phyloP scores from a whole-genome alignment of 2,329 filamentous ascomycete species.

The Sordariomycetes sp. region DNA sequence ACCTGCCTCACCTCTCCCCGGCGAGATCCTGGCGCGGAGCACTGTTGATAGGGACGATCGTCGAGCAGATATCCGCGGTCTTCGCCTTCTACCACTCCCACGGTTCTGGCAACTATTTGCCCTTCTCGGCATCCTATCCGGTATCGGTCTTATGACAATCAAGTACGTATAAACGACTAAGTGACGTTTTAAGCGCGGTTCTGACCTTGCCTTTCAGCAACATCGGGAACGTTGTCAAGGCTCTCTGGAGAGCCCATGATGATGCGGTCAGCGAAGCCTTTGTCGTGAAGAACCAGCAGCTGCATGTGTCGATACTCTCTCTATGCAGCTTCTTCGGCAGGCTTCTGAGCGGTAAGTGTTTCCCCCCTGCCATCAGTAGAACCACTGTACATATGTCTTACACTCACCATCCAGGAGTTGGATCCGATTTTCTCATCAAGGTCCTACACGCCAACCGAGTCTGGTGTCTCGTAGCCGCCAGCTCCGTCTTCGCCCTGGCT shows the following conservation, averaged over 20 bases:
- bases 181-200: not conserved
- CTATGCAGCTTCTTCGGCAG: slow-evolving; percentile 76
- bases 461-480: slow-evolving; percentile 78
- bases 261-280: slow-evolving; percentile 57
- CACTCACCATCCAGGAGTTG: slow-evolving; percentile 45
- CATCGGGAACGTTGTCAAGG: slow-evolving; percentile 80
- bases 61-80: slow-evolving; percentile 81
- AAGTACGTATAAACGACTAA: slow-evolving; percentile 53
- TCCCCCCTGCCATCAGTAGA: not conserved
- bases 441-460: slow-evolving; percentile 66
- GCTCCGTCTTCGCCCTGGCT: slow-evolving; percentile 63
- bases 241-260: slow-evolving; percentile 80
- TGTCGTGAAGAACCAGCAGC: slow-evolving; percentile 68
- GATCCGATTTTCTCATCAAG: slow-evolving; percentile 82
- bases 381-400: not conserved
- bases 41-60: slow-evolving; percentile 61
- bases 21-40: slow-evolving; percentile 38
- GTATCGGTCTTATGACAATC: slow-evolving; percentile 95
- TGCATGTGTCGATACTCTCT: slow-evolving; percentile 92
- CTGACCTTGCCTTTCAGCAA: slow-evolving; percentile 44
- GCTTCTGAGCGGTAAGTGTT: slow-evolving; percentile 52
- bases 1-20: slow-evolving; percentile 36
- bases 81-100: slow-evolving; percentile 53
- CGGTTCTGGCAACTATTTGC: slow-evolving; percentile 89
- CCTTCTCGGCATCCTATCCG: slow-evolving; percentile 81